phyloP scores from a whole-genome alignment of 208 protist species.

The Leishmania tropica region DNA sequence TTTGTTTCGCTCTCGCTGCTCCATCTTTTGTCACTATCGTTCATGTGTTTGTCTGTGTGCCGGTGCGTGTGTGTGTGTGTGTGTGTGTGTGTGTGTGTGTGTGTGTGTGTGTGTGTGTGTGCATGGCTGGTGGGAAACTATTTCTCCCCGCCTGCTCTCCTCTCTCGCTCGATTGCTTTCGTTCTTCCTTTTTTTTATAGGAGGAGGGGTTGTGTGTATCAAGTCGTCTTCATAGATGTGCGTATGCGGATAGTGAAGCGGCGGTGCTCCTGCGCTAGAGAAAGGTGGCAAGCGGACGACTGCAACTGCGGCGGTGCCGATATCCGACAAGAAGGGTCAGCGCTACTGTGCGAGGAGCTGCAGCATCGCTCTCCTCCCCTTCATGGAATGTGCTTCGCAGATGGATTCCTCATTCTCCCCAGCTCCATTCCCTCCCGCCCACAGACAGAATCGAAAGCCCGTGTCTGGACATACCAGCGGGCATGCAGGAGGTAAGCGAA shows the following conservation, averaged over 20 bases:
- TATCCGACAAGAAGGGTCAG: background rate
- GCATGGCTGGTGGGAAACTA: background rate
- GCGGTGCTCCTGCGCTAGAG: background rate
- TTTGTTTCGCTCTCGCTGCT: constrained; percentile 12
- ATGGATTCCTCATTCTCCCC: background rate
- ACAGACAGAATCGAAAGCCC: background rate
- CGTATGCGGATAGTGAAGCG: background rate
- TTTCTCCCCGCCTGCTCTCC: background rate
- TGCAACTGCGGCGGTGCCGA: background rate
- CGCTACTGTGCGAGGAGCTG: background rate
- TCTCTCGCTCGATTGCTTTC: background rate
- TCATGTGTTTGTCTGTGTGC: constrained; percentile 21
- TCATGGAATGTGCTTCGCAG: background rate
- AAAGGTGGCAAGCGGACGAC: background rate
- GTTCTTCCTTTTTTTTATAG: background rate
- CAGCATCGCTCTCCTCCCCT: background rate
- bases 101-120: background rate
- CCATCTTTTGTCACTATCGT: constrained; percentile 1
- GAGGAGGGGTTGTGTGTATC: background rate
- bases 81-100: background rate
- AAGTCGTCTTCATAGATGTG: background rate
- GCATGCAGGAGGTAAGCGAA: background rate
- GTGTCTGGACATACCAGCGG: background rate
- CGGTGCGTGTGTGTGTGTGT: background rate
- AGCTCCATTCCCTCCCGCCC: background rate